These are phyloP conservation scores for Plenodomus biglobosus DNA, from an alignment of 2,329 filamentous ascomycete species.

Conservation along the genomic window DNA sequence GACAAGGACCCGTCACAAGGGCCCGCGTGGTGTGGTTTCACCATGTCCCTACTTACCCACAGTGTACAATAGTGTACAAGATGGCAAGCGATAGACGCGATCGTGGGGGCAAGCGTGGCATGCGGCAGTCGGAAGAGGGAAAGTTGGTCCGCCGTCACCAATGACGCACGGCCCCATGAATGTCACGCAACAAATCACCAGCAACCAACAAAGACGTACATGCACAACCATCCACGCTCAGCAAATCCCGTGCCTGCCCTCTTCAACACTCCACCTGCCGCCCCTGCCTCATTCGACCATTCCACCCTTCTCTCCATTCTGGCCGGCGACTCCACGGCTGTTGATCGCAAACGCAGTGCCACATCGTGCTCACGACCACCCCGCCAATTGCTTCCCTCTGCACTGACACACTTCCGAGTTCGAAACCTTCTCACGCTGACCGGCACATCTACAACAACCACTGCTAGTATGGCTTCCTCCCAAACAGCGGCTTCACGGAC, in stretches of 20 bases:
- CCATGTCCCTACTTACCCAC: no score
- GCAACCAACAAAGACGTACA: constrained; percentile 42
- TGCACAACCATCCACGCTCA: constrained; percentile 22
- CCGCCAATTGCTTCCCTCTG: neutral
- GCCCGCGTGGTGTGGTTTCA: constrained; percentile 4
- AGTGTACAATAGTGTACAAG: no score
- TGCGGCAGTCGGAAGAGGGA: constrained; percentile 1
- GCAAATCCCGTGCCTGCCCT: constrained; percentile 23
- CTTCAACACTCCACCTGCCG: constrained; percentile 6
- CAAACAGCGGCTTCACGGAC: constrained; percentile 18
- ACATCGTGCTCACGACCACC: no score
- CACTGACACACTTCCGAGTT: constrained; percentile 9
- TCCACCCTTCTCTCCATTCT: neutral
- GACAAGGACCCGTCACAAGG: no score
- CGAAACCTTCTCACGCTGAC: constrained; percentile 62
- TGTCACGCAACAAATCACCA: constrained; percentile 34
- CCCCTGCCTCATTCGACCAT: neutral
- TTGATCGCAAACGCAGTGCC: neutral
- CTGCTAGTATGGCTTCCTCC: constrained; percentile 45
- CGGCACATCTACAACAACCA: constrained; percentile 67
- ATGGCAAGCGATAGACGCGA: constrained; percentile 13
- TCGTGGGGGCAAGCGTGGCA: constrained; percentile 17
- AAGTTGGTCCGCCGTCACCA: constrained; percentile 15
- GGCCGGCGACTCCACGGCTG: neutral
- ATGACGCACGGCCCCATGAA: constrained; percentile 30